These are phyloP conservation scores for Pyrenochaeta sp. DNA, from an alignment of 2,329 filamentous ascomycete genomes.

Conservation along the genomic window DNA sequence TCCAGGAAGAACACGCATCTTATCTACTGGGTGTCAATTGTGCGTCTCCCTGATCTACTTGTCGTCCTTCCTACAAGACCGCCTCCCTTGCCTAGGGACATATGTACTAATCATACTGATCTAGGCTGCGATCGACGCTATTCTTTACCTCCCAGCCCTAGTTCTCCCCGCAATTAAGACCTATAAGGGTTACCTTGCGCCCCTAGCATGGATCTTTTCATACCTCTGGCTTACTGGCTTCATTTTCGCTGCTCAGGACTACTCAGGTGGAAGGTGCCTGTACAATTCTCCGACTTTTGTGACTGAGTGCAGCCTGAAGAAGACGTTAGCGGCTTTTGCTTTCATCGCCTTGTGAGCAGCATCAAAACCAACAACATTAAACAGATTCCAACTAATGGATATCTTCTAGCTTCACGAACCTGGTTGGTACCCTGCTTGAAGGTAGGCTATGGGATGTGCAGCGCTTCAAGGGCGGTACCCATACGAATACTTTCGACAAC, in stretches of 20 bases:
- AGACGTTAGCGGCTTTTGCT: conserved; percentile 31
- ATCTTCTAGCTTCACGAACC: conserved; percentile 23
- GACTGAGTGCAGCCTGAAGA: conserved; percentile 26
- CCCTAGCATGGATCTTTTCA: conserved; percentile 24
- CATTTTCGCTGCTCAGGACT: conserved; percentile 34
- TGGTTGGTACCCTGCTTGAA: conserved; percentile 29
- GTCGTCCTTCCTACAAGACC: background rate
- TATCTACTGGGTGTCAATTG: conserved; percentile 27
- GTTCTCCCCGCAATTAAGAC: conserved; percentile 19
- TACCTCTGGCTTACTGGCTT: conserved; percentile 40
- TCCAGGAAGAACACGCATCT: conserved; percentile 26
- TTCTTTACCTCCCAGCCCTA: conserved; percentile 24
- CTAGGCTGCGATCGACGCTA: conserved; percentile 20
- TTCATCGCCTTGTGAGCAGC: conserved; percentile 34
- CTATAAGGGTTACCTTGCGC: conserved; percentile 33
- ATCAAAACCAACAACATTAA: too few species aligned
- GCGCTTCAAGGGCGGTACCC: conserved; percentile 3
- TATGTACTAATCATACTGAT: background rate
- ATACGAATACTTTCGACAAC: background rate
- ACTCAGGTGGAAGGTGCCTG: conserved; percentile 19
- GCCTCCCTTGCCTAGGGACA: background rate
- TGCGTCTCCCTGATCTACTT: conserved; percentile 5
- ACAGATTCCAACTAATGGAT: too few species aligned
- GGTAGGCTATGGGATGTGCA: conserved; percentile 24
- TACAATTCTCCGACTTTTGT: conserved; percentile 17